phyloP scores from a whole-genome alignment of 306 rosid genomes.

The Malus sieversii region DNA sequence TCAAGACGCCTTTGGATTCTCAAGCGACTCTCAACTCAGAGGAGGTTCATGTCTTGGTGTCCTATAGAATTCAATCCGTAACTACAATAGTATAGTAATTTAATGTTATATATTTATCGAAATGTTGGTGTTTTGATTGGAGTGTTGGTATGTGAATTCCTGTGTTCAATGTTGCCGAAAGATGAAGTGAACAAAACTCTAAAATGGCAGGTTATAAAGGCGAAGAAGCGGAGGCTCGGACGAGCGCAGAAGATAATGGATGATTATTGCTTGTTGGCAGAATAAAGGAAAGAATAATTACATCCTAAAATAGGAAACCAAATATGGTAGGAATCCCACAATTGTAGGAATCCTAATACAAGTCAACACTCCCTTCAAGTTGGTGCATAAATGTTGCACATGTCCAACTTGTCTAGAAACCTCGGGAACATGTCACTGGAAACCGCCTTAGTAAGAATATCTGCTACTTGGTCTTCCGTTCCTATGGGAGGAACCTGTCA shows the following conservation, averaged over 20 bases:
- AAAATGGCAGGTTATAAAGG: constrained; percentile 74
- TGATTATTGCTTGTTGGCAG: constrained; percentile 85
- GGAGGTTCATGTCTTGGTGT: constrained; percentile 99
- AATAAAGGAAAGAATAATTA: too few relatives aligned
- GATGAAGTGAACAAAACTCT: background rate
- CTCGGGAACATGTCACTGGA: too few relatives aligned
- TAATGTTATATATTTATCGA: background rate
- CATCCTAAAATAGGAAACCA: too few relatives aligned
- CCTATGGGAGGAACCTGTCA: too few relatives aligned
- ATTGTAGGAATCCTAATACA: too few relatives aligned
- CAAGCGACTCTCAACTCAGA: constrained; percentile 99
- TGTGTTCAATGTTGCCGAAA: constrained; percentile 11
- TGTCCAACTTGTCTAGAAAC: too few relatives aligned
- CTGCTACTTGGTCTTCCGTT: too few relatives aligned
- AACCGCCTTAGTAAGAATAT: too few relatives aligned
- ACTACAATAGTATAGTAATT: too few relatives aligned
- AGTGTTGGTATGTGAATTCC: background rate
- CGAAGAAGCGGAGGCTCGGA: constrained; percentile 92
- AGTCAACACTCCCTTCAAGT: too few relatives aligned
- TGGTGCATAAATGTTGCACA: too few relatives aligned
- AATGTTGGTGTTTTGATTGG: background rate
- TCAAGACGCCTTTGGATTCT: constrained; percentile 96
- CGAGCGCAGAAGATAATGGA: constrained; percentile 98
- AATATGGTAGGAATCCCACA: too few relatives aligned
- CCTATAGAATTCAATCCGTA: constrained; percentile 31